Evolutionary conservation across 148 eudicot genomes (phyloP).

Genomic region (Nepenthes gracilis): DNA sequence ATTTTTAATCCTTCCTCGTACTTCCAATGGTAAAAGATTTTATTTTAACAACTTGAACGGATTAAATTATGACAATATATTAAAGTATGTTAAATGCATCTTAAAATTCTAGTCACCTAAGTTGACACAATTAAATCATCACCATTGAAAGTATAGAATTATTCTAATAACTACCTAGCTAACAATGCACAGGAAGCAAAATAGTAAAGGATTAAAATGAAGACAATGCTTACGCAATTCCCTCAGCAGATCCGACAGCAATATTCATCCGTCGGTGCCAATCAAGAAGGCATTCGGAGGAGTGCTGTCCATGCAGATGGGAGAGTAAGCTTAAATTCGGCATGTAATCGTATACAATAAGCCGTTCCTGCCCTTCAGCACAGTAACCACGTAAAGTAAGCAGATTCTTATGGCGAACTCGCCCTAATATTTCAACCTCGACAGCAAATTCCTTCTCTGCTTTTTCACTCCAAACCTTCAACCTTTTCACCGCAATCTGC

Average conservation of each 20-base stretch:
- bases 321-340: slow-evolving; percentile 72
- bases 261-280: slow-evolving; percentile 82
- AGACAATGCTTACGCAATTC: slow-evolving; percentile 52
- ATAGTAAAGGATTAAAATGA: not conserved
- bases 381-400: slow-evolving; percentile 83
- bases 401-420: slow-evolving; percentile 75
- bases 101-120: too few species aligned
- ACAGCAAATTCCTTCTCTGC: slow-evolving; percentile 73
- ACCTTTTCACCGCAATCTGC: slow-evolving; percentile 94
- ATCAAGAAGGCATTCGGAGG: slow-evolving; percentile 75
- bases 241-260: slow-evolving; percentile 83
- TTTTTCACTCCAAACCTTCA: slow-evolving; percentile 82
- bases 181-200: not conserved
- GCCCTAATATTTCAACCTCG: slow-evolving; percentile 79
- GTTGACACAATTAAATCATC: too few species aligned
- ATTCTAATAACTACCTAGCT: not conserved
- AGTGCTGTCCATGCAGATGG: slow-evolving; percentile 84
- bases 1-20: too few species aligned
- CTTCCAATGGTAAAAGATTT: too few species aligned
- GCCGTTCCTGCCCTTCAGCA: slow-evolving; percentile 90
- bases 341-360: slow-evolving; percentile 85
- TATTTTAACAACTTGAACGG: too few species aligned
- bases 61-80: too few species aligned
- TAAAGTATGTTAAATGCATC: too few species aligned
- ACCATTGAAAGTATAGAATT: too few species aligned